Conservation (phyloP, 192 early-diverging fungal genomes). For the Podochytrium sp. region DNA sequence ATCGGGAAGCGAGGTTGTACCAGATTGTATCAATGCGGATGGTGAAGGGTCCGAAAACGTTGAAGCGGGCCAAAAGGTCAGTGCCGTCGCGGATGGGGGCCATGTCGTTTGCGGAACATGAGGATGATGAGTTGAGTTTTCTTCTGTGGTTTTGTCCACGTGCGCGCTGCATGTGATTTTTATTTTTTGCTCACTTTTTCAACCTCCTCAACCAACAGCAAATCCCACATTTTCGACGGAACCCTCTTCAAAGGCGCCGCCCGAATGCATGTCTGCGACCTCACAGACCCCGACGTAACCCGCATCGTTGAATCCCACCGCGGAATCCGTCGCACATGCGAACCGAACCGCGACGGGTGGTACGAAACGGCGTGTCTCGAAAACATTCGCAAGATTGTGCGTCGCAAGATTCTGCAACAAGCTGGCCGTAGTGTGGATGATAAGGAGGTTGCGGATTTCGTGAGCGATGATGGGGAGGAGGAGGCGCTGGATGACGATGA, state of each 20-base stretch:
- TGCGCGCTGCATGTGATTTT: background rate
- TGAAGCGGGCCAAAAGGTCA: slow-evolving; percentile 40
- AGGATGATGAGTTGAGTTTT: slow-evolving; percentile 17
- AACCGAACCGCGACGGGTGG: slow-evolving; percentile 47
- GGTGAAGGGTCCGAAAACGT: slow-evolving; percentile 24
- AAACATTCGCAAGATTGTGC: slow-evolving; percentile 36
- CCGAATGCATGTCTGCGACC: slow-evolving; percentile 36
- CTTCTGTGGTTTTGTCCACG: background rate
- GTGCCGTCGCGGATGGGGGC: slow-evolving; percentile 26
- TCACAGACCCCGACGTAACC: slow-evolving; percentile 45
- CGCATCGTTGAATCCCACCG: slow-evolving; percentile 27
- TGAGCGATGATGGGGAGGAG: slow-evolving; percentile 9
- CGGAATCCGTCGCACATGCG: slow-evolving; percentile 22
- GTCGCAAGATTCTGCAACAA: slow-evolving; percentile 31
- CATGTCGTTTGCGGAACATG: background rate
- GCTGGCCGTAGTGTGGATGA: slow-evolving; percentile 32
- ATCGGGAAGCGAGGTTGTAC: slow-evolving; percentile 34
- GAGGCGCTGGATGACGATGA: slow-evolving; percentile 13
- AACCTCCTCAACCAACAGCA: background rate
- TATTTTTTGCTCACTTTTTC: background rate
- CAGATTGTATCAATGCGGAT: slow-evolving; percentile 44
- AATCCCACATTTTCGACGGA: slow-evolving; percentile 51
- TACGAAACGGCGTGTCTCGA: slow-evolving; percentile 22
- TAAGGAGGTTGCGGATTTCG: slow-evolving; percentile 1
- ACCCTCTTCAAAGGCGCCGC: slow-evolving; percentile 25